Evolutionary conservation across 1,284 basidiomycete species (phyloP).

Genomic region (Neolentinus lepideus): DNA sequence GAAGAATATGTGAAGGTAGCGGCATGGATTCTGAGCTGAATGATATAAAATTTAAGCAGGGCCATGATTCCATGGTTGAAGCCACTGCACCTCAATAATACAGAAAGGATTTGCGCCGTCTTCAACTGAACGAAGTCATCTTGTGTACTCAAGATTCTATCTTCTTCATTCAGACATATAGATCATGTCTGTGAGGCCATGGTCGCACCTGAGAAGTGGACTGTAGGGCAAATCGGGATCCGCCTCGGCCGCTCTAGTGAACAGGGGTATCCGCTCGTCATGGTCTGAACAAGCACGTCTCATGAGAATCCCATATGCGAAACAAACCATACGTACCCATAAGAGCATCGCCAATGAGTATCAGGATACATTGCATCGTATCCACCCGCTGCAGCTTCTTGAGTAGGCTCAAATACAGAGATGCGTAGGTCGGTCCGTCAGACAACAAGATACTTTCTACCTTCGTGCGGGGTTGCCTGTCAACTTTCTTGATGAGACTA

Average conservation of each 20-base stretch:
- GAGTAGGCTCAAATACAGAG: slow-evolving; percentile 87
- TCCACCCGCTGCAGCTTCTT: slow-evolving; percentile 92
- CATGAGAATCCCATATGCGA: neutral
- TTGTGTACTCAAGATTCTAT: slow-evolving; percentile 73
- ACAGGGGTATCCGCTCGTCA: slow-evolving; percentile 73
- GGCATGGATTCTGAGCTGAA: slow-evolving; percentile 47
- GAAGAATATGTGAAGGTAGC: slow-evolving; percentile 50
- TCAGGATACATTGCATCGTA: slow-evolving; percentile 90
- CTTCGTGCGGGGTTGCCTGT: slow-evolving; percentile 71
- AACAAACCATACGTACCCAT: slow-evolving; percentile 42
- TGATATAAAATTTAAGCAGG: slow-evolving; percentile 3
- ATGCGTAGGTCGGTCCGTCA: slow-evolving; percentile 78
- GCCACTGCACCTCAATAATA: slow-evolving; percentile 65
- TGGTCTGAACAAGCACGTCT: slow-evolving; percentile 43
- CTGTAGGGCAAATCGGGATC: slow-evolving; percentile 81
- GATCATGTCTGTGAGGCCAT: neutral
- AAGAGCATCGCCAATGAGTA: slow-evolving; percentile 88
- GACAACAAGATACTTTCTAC: slow-evolving; percentile 70
- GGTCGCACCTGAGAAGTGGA: slow-evolving; percentile 75
- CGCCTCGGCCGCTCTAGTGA: slow-evolving; percentile 47
- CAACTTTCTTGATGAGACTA: slow-evolving; percentile 84
- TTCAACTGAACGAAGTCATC: slow-evolving; percentile 95
- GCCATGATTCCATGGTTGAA: no score
- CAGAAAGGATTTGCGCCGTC: slow-evolving; percentile 81
- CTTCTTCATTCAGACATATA: slow-evolving; percentile 1